Percentiles rank a stretch among this genome's conserved stretches.
Evolutionary conservation across 495 filamentous ascomycete genomes (phyloP).

Genomic region (Pyrenula aspistea): DNA sequence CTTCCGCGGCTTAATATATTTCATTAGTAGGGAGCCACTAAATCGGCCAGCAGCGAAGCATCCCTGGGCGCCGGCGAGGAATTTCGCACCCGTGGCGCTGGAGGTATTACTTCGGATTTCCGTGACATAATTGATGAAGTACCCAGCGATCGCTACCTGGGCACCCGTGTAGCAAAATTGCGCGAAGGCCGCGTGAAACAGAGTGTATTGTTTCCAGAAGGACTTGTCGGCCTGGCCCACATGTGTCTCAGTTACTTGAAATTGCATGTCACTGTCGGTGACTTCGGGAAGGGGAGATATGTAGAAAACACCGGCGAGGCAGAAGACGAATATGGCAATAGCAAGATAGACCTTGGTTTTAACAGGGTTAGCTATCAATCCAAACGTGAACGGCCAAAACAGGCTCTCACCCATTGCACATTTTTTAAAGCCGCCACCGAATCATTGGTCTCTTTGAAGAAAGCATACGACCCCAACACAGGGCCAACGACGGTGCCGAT

Average conservation of each 20-base stretch:
- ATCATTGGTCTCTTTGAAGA: constrained; percentile 44
- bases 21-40: constrained; percentile 36
- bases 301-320: constrained; percentile 37
- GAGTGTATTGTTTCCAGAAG: constrained; percentile 35
- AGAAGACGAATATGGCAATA: constrained; percentile 58
- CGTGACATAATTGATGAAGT: constrained; percentile 48
- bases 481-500: constrained; percentile 55
- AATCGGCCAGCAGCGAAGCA: constrained; percentile 46
- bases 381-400: too few species aligned
- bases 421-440: constrained; percentile 34
- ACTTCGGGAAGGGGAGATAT: constrained; percentile 39
- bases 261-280: constrained; percentile 44
- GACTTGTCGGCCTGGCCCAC: constrained; percentile 29
- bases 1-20: constrained; percentile 35
- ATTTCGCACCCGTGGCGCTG: constrained; percentile 33
- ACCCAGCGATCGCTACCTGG: constrained; percentile 58
- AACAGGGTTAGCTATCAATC: too few species aligned
- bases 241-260: constrained; percentile 33
- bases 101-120: constrained; percentile 25
- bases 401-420: constrained; percentile 73
- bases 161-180: constrained; percentile 68
- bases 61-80: constrained; percentile 42
- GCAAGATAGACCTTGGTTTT: constrained; percentile 65
- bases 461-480: constrained; percentile 54
- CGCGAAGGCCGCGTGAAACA: constrained; percentile 51